Percentiles rank a stretch among this genome's conserved stretches.
phyloP scores from a whole-genome alignment of 2,329 filamentous ascomycete species.

The Elsinoe ampelina region DNA sequence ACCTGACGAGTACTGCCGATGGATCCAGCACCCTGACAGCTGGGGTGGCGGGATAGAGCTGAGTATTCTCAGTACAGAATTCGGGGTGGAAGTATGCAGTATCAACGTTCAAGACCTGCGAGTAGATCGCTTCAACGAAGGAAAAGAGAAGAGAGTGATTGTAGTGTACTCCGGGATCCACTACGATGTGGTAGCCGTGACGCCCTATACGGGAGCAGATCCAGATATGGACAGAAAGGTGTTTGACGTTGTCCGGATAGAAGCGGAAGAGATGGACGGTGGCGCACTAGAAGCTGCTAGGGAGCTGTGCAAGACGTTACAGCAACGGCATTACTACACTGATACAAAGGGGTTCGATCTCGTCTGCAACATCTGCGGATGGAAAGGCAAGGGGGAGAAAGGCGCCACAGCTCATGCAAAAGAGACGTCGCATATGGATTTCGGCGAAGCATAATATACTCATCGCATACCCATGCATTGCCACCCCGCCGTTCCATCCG shows the following conservation, averaged over 20 bases:
- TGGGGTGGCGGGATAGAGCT: conserved; percentile 94
- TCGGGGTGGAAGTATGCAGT: conserved; percentile 75
- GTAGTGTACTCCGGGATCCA: conserved; percentile 88
- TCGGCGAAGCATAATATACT: conserved; percentile 35
- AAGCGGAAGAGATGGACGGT: conserved; percentile 37
- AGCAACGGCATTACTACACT: conserved; percentile 73
- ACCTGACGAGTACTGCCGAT: conserved; percentile 67
- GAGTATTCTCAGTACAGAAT: conserved; percentile 72
- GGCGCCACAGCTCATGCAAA: conserved; percentile 55
- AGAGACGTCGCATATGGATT: conserved; percentile 50
- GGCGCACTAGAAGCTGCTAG: conserved; percentile 50
- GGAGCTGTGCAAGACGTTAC: conserved; percentile 48
- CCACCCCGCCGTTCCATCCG: background rate
- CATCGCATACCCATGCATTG: background rate
- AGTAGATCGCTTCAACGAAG: conserved; percentile 71
- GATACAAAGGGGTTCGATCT: conserved; percentile 75
- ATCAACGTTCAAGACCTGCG: conserved; percentile 65
- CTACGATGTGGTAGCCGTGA: conserved; percentile 81
- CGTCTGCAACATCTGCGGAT: conserved; percentile 64
- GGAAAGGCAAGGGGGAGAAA: conserved; percentile 57
- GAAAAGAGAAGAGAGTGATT: conserved; percentile 58
- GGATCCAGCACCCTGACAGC: conserved; percentile 68
- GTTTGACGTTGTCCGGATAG: conserved; percentile 43
- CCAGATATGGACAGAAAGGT: conserved; percentile 74
- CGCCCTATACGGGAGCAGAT: conserved; percentile 51